Conservation (phyloP, 179 eudicot species). For the Heliamphora pulchella region DNA sequence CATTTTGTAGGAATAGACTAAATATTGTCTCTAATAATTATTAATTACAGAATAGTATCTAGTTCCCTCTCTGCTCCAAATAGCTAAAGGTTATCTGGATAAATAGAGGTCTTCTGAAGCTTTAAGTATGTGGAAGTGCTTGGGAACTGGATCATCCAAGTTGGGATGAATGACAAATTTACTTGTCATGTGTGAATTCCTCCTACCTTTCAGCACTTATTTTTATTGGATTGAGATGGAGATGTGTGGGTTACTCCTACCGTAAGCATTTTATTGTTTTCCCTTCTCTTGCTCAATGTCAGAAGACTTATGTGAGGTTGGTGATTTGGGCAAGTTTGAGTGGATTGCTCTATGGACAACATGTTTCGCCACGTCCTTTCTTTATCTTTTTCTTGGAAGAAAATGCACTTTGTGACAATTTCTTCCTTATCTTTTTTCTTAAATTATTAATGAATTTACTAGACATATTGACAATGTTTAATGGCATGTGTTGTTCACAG, state of each 20-base stretch:
- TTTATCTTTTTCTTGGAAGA: not conserved
- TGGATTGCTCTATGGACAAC: not conserved
- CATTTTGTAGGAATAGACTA: slow-evolving; percentile 4
- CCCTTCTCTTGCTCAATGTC: not conserved
- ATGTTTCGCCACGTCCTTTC: not conserved
- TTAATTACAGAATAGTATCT: not conserved
- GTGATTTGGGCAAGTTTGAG: not conserved
- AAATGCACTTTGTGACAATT: not conserved
- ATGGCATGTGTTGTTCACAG: too few relatives aligned
- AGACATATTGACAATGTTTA: too few relatives aligned
- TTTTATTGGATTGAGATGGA: not conserved
- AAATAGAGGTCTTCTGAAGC: not conserved
- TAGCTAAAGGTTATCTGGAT: not conserved
- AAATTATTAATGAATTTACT: too few relatives aligned
- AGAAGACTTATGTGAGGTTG: not conserved
- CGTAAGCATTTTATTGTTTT: not conserved
- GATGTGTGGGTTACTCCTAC: not conserved
- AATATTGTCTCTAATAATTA: not conserved
- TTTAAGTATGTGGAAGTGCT: not conserved
- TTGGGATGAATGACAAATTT: not conserved
- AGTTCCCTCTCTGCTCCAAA: not conserved
- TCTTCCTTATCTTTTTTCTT: not conserved
- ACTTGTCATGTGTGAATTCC: not conserved
- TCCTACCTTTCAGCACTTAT: not conserved
- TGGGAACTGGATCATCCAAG: not conserved